A percentile compares a stretch with the other conserved stretches of the same genome.
Evolutionary conservation across 192 early-diverging fungal genomes (phyloP).

Genomic region (Entomortierella lignicola): DNA sequence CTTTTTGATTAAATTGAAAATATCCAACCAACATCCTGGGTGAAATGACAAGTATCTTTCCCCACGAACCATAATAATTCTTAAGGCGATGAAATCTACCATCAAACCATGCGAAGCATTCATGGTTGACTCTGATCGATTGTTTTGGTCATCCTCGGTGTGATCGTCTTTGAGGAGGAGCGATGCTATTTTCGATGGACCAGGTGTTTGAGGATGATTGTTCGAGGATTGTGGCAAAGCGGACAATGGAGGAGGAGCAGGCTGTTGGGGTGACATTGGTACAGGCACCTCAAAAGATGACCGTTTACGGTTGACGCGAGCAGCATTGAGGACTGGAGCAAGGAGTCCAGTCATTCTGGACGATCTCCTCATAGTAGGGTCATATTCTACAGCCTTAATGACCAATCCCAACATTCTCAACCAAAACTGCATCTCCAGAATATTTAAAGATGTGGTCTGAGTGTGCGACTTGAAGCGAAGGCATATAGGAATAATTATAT

Average conservation of each 20-base stretch:
- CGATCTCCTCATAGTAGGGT: constrained; percentile 18
- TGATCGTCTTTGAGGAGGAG: constrained; percentile 12
- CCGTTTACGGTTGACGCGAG: constrained; percentile 11
- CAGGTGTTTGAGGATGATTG: constrained; percentile 12
- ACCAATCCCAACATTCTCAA: constrained; percentile 41
- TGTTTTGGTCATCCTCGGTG: constrained; percentile 8
- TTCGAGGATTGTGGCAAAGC: not conserved
- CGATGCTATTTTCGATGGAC: constrained; percentile 7
- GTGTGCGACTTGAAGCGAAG: constrained; percentile 56
- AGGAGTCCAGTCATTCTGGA: constrained; percentile 25
- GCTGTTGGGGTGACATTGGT: constrained; percentile 24
- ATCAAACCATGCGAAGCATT: constrained; percentile 51
- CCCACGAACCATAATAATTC: constrained; percentile 65
- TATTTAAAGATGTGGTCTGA: constrained; percentile 31
- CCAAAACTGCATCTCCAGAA: constrained; percentile 49
- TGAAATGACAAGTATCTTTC: constrained; percentile 55
- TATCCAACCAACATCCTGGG: constrained; percentile 61
- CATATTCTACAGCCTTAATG: constrained; percentile 41
- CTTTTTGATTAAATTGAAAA: constrained; percentile 57
- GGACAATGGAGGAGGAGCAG: not conserved
- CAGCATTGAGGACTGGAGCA: constrained; percentile 32
- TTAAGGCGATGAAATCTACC: constrained; percentile 63
- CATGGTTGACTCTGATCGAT: constrained; percentile 8
- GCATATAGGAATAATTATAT: constrained; percentile 63
- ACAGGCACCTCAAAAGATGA: constrained; percentile 5